These are phyloP conservation scores for Mycena metata DNA, from an alignment of 768 basidiomycete species.

Conservation along the genomic window DNA sequence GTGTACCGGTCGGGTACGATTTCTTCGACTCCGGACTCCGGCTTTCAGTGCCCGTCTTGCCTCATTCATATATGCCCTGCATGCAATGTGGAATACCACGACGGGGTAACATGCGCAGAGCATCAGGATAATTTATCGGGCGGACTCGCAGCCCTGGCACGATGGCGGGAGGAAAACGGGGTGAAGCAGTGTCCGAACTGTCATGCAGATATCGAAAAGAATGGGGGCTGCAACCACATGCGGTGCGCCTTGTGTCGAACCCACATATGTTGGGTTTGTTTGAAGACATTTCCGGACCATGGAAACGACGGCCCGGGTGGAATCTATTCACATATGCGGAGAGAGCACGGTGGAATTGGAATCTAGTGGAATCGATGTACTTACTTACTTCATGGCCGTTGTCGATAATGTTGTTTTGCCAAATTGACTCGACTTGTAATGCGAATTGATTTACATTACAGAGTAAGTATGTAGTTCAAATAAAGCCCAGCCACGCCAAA, in stretches of 20 bases:
- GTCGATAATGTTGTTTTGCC: too few relatives aligned
- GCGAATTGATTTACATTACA: too few relatives aligned
- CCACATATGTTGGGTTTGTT: slow-evolving; percentile 58
- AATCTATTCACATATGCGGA: slow-evolving; percentile 51
- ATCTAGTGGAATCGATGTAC: too few relatives aligned
- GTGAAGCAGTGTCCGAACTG: slow-evolving; percentile 55
- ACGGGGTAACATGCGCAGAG: slow-evolving; percentile 55
- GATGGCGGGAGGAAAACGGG: slow-evolving; percentile 46
- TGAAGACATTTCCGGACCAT: slow-evolving; percentile 45
- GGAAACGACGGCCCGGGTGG: slow-evolving; percentile 40
- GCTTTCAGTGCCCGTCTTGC: slow-evolving; percentile 54
- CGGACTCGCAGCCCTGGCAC: slow-evolving; percentile 36
- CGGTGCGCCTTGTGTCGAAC: slow-evolving; percentile 49
- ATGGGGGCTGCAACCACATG: slow-evolving; percentile 57
- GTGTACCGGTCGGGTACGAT: slow-evolving; percentile 53
- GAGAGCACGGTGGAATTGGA: slow-evolving; percentile 44
- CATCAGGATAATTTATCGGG: slow-evolving; percentile 35
- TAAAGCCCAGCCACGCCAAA: background rate
- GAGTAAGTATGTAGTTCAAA: too few relatives aligned
- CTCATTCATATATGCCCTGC: slow-evolving; percentile 51
- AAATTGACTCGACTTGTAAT: too few relatives aligned
- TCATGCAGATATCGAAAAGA: slow-evolving; percentile 51
- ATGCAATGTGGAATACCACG: slow-evolving; percentile 57
- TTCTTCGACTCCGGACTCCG: slow-evolving; percentile 27
- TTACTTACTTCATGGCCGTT: too few relatives aligned